Percentiles rank a stretch among this genome's conserved stretches.
These are phyloP conservation scores for Orbilia blumenaviensis DNA, from an alignment of 2,329 filamentous ascomycete genomes.

Conservation along the genomic window DNA sequence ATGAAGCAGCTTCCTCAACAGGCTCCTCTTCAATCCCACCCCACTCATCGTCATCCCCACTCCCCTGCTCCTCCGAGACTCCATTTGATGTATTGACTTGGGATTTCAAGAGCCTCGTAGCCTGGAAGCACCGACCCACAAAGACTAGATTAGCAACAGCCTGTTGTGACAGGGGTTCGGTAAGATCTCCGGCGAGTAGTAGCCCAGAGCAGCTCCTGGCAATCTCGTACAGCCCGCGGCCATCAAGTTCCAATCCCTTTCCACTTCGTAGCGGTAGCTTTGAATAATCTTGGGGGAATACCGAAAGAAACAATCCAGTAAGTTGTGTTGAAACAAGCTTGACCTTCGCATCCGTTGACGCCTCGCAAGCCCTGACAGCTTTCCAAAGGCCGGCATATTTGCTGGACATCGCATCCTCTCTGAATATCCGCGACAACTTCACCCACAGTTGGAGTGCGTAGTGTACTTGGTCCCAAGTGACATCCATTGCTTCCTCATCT, in stretches of 20 bases:
- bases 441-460: constrained; percentile 75
- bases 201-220: constrained; percentile 68
- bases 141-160: constrained; percentile 84
- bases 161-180: constrained; percentile 79
- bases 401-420: constrained; percentile 70
- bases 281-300: constrained; percentile 74
- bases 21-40: constrained; percentile 62
- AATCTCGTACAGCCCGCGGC: constrained; percentile 70
- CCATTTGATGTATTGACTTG: neutral
- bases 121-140: constrained; percentile 73
- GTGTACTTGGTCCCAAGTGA: constrained; percentile 77
- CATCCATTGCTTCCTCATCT: constrained; percentile 62
- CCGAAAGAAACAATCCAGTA: constrained; percentile 78
- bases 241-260: constrained; percentile 73
- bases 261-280: constrained; percentile 73
- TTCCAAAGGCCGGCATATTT: constrained; percentile 75
- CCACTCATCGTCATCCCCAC: constrained; percentile 62
- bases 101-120: constrained; percentile 66
- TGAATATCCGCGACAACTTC: constrained; percentile 73
- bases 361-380: constrained; percentile 73
- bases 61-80: constrained; percentile 58
- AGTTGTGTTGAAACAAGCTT: constrained; percentile 80
- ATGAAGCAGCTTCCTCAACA: constrained; percentile 62
- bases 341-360: constrained; percentile 76
- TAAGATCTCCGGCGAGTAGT: constrained; percentile 72